Conservation (phyloP, 164 flowering plant genomes). For the Vitis amurensis region DNA sequence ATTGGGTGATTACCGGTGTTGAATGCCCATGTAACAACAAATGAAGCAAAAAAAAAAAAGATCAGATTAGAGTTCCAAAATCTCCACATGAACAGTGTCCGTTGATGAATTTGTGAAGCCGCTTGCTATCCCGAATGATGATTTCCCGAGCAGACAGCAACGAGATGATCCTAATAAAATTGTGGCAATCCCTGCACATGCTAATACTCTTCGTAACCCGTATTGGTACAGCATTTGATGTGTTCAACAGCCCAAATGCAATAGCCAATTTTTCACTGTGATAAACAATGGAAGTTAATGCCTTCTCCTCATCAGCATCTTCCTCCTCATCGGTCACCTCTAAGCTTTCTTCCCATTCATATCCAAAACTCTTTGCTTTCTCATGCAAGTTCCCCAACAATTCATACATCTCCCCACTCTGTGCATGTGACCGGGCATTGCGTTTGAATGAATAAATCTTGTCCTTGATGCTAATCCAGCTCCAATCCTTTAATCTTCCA, state of each 20-base stretch:
- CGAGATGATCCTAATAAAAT: slow-evolving; percentile 56
- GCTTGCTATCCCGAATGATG: slow-evolving; percentile 66
- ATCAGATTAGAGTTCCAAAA: slow-evolving; percentile 42
- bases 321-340: slow-evolving; percentile 45
- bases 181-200: slow-evolving; percentile 81
- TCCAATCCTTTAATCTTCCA: slow-evolving; percentile 54
- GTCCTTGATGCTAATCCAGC: slow-evolving; percentile 74
- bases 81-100: slow-evolving; percentile 85
- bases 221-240: slow-evolving; percentile 39
- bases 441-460: slow-evolving; percentile 61
- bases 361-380: slow-evolving; percentile 51
- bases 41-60: neutral
- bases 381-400: slow-evolving; percentile 47
- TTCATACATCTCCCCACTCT: slow-evolving; percentile 29
- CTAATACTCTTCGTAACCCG: slow-evolving; percentile 59
- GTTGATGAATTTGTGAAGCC: slow-evolving; percentile 64
- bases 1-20: no score
- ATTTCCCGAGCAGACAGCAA: slow-evolving; percentile 49
- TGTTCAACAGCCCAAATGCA: slow-evolving; percentile 65
- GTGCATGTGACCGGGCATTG: slow-evolving; percentile 31
- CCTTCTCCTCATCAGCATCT: slow-evolving; percentile 34
- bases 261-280: slow-evolving; percentile 86
- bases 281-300: slow-evolving; percentile 25
- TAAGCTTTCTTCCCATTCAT: slow-evolving; percentile 26
- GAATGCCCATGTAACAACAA: no score